Base-by-base conservation (phyloP, 768 basidiomycete genomes). In the Xerocomus brunneocitrinus region DNA sequence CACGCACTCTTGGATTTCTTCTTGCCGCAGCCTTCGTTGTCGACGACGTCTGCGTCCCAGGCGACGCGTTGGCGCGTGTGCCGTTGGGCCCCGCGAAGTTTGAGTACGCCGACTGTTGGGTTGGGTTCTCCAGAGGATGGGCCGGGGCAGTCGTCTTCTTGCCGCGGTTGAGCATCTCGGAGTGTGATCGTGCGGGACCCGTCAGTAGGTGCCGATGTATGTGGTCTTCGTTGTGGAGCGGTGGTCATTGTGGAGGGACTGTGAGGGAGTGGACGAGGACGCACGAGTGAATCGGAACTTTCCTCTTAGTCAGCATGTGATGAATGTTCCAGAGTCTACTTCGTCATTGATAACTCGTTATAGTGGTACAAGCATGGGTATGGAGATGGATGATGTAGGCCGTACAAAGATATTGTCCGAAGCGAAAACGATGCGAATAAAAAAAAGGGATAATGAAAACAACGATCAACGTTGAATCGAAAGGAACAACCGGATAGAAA, bases 1-100 rank as follows among this genome's bases (percentile, higher is more conserved):
- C 7, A 80, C 88, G 57, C 59, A 95, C 95, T 93, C 74, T 98
- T 98, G 28, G 91, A 92, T 58, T 88, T 91, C 72, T 97, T 95
- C 77, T 80, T 84, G 7, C 91, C 91, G 54, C 84, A 79, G 0
- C 85, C 85, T 62, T 98, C 95, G 63, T 98, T 97, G 67, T 98
- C 95, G 3, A 95, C 79, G 4, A 91, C 89, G 50, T 84, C 87
- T 16, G 91, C 87, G 22, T 72, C 79, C 95, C 95, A 97, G 0
- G 79, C 83, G 0, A 98, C 95, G 25, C 79, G 74, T 38, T 78
- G 82, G 30, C 71, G 71, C 27, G 71, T 72, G 30, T 73, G 59
- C 1, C 66, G 71, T 35, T 78, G 73, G 9, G 67, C 78, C 19
- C 81, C 88, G 16, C 84, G 76, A 30, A 92, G 75, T 50, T 76